Evolutionary conservation across 495 filamentous ascomycete genomes (phyloP).

Genomic region (Podospora tetraspora): DNA sequence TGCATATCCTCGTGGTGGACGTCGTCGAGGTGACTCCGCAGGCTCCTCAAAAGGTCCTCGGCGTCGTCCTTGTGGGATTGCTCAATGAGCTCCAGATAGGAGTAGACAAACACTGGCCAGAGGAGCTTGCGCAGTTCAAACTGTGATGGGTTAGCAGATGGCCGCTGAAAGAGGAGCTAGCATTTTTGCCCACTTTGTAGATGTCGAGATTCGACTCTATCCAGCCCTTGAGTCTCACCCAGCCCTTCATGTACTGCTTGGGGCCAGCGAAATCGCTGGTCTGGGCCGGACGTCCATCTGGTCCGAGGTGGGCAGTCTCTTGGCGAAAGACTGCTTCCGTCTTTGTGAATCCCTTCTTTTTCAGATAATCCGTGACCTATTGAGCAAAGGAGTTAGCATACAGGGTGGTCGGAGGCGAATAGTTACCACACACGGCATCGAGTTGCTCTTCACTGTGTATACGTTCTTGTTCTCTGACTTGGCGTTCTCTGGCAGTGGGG

Average conservation of each 20-base stretch:
- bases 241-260: conserved; percentile 69
- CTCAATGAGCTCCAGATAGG: conserved; percentile 75
- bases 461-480: neutral
- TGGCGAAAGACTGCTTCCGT: conserved; percentile 90
- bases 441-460: too few species aligned
- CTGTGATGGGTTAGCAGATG: conserved; percentile 43
- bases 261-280: conserved; percentile 62
- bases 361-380: conserved; percentile 91
- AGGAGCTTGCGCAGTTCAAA: conserved; percentile 81
- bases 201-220: conserved; percentile 85
- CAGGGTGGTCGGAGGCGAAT: neutral
- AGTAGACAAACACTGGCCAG: conserved; percentile 93
- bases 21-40: conserved; percentile 63
- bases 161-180: neutral
- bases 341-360: conserved; percentile 89
- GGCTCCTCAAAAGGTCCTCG: conserved; percentile 61
- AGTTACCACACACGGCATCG: neutral
- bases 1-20: conserved; percentile 74
- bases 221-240: conserved; percentile 67
- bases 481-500: neutral
- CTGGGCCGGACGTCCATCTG: conserved; percentile 66
- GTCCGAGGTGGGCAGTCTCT: conserved; percentile 71
- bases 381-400: neutral
- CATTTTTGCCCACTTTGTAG: conserved; percentile 63
- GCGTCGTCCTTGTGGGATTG: conserved; percentile 66